Conservation (phyloP, 495 filamentous ascomycete species). For the Astrothelium subdiscretum region DNA sequence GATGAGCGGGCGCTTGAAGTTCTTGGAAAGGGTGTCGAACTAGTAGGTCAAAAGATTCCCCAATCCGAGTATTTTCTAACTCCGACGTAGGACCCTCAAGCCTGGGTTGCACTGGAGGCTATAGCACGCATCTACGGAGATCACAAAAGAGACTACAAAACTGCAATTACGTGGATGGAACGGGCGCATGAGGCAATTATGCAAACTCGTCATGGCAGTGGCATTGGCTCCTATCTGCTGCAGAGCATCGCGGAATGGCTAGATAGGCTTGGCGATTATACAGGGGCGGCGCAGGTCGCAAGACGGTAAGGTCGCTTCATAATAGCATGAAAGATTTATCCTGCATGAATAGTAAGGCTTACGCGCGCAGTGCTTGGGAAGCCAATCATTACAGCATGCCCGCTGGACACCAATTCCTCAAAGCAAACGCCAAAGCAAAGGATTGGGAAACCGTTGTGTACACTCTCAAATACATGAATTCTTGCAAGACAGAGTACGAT, state of each 20-base stretch:
- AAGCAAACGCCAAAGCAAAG: not conserved
- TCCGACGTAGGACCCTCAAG: not conserved
- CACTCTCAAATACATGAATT: not conserved
- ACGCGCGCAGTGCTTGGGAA: not conserved
- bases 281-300: not conserved
- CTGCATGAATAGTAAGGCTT: not conserved
- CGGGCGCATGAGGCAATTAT: not conserved
- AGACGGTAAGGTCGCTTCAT: not conserved
- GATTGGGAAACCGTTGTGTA: not conserved
- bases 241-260: not conserved
- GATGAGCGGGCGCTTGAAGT: not conserved
- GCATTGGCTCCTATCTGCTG: not conserved
- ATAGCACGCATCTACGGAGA: not conserved
- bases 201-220: not conserved
- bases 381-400: not conserved
- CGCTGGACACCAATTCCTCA: not conserved
- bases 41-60: not conserved
- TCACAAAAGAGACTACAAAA: not conserved
- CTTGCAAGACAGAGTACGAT: not conserved
- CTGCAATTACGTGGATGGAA: not conserved
- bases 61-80: too few relatives aligned
- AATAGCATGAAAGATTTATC: too few relatives aligned
- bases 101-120: not conserved
- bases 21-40: not conserved
- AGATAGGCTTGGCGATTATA: not conserved